phyloP scores from a whole-genome alignment of 805 yeast genomes.

The Wickerhamiella occidentalis region DNA sequence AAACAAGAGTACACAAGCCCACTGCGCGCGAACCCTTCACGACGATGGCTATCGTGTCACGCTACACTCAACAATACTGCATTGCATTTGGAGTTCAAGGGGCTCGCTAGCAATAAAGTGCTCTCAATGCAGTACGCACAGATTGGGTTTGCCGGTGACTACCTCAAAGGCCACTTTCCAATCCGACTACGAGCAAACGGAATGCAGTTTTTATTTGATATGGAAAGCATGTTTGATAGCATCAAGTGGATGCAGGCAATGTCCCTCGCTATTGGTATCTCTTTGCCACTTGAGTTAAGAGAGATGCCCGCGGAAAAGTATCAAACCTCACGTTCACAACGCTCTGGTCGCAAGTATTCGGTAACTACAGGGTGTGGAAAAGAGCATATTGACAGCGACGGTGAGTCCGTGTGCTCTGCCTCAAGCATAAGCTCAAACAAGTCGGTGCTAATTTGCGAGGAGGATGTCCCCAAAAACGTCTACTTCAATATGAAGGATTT shows the following conservation, averaged over 20 bases:
- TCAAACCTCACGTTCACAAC: neutral
- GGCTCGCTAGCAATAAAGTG: constrained; percentile 30
- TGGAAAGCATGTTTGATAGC: constrained; percentile 49
- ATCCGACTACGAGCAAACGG: constrained; percentile 63
- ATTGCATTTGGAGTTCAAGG: constrained; percentile 50
- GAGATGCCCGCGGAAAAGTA: constrained; percentile 4
- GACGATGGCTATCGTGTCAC: constrained; percentile 60
- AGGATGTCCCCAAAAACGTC: constrained; percentile 5
- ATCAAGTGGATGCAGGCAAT: constrained; percentile 69
- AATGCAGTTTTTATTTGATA: constrained; percentile 65
- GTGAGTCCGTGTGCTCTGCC: neutral
- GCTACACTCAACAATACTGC: constrained; percentile 81
- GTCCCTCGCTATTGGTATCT: constrained; percentile 62
- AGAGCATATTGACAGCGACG: neutral
- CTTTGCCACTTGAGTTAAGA: constrained; percentile 63
- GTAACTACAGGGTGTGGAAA: neutral
- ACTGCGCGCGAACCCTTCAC: constrained; percentile 48
- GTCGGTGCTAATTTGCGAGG: neutral
- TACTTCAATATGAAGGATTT: constrained; percentile 6
- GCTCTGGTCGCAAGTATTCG: neutral
- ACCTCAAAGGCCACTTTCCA: constrained; percentile 39
- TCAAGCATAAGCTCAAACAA: neutral
- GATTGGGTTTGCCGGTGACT: constrained; percentile 78
- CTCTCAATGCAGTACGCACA: constrained; percentile 68
- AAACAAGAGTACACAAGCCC: constrained; percentile 73